These are phyloP conservation scores for Pseudopithomyces maydicus DNA, from an alignment of 2,329 filamentous ascomycete species.

Conservation along the genomic window DNA sequence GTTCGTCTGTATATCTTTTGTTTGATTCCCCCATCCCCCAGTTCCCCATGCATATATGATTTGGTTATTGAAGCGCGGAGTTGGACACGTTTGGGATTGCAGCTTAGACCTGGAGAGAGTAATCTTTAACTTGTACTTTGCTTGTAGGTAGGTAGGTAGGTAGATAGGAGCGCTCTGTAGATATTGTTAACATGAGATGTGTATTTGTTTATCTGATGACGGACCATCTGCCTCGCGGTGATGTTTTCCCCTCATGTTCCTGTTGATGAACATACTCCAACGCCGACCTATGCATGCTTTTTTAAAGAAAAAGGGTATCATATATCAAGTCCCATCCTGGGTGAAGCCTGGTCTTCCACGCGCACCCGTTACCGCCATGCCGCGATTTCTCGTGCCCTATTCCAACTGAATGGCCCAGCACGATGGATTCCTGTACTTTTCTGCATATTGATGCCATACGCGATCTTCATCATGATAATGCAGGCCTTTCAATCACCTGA, in stretches of 20 bases:
- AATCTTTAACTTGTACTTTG: constrained; percentile 9
- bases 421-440: background rate
- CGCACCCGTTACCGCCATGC: background rate
- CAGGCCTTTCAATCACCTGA: constrained; percentile 70
- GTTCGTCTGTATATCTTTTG: background rate
- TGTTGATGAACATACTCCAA: background rate
- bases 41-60: constrained; percentile 3
- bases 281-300: background rate
- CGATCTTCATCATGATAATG: background rate
- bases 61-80: constrained; percentile 8
- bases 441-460: background rate
- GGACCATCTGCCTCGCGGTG: constrained; percentile 1
- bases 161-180: constrained; percentile 29
- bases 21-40: background rate
- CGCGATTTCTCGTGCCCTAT: background rate
- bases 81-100: background rate
- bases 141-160: background rate
- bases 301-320: background rate
- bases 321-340: background rate
- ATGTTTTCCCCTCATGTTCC: background rate
- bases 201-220: constrained; percentile 7
- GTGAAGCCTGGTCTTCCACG: background rate
- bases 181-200: constrained; percentile 9
- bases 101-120: background rate
- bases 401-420: background rate